Percentiles rank a stretch among this genome's conserved stretches.
Conservation (phyloP, 441 rosid genomes). For the Pelargonium cotyledonis region DNA sequence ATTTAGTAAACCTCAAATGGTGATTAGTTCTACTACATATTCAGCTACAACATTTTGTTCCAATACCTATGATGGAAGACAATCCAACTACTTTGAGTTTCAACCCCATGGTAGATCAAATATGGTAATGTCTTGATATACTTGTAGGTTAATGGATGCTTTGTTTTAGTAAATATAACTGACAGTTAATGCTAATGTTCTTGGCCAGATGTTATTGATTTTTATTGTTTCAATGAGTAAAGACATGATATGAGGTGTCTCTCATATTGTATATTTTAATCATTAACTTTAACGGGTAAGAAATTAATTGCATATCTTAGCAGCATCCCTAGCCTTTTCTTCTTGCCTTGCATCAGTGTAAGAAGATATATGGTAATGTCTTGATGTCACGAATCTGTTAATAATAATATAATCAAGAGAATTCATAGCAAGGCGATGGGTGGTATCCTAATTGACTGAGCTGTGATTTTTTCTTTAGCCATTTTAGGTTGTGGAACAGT, state of each 20-base stretch:
- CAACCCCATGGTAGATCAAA: conserved; percentile 54
- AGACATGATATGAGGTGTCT: not conserved
- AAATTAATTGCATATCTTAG: not conserved
- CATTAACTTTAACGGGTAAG: not conserved
- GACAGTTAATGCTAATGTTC: not conserved
- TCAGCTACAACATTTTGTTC: conserved; percentile 34
- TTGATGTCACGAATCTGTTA: not conserved
- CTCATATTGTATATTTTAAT: not conserved
- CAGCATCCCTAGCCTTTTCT: not conserved
- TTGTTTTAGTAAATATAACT: not conserved
- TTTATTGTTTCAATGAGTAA: not conserved
- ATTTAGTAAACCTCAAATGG: conserved; percentile 49
- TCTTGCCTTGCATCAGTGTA: not conserved
- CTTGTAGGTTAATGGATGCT: not conserved
- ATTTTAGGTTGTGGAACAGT: not conserved
- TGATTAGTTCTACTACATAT: conserved; percentile 36
- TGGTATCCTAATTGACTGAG: not conserved
- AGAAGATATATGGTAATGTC: not conserved
- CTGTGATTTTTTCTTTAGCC: not conserved
- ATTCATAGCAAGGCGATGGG: not conserved
- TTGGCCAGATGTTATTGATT: not conserved
- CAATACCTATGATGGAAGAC: conserved; percentile 33
- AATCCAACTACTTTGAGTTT: conserved; percentile 59
- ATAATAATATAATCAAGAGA: not conserved
- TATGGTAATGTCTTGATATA: conserved; percentile 44